Evolutionary conservation across 2,329 filamentous ascomycete species (phyloP).

Genomic region (Epichloe gansuensis): DNA sequence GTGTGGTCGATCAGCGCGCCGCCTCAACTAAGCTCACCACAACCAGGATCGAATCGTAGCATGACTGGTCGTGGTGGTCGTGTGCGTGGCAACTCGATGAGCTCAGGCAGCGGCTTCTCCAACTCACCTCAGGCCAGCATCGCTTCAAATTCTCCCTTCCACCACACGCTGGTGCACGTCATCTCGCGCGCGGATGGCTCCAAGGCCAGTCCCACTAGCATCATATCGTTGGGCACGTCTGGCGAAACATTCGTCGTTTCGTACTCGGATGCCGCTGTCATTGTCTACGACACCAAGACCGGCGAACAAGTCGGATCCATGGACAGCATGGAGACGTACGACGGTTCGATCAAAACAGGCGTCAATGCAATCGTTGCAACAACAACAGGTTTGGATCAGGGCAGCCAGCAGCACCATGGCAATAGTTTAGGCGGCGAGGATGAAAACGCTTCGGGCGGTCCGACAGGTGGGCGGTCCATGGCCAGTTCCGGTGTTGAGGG

Average conservation of each 20-base stretch:
- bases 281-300: conserved; percentile 85
- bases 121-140: conserved; percentile 81
- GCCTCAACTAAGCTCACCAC: conserved; percentile 72
- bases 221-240: conserved; percentile 70
- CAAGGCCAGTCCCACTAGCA: conserved; percentile 74
- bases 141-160: conserved; percentile 75
- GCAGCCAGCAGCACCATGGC: conserved; percentile 39
- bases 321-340: conserved; percentile 89
- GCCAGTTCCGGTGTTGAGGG: conserved; percentile 71
- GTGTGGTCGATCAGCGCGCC: conserved; percentile 92
- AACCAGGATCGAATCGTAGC: conserved; percentile 52
- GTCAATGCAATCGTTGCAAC: conserved; percentile 89
- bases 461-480: conserved; percentile 56
- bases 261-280: conserved; percentile 78
- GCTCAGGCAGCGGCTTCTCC: conserved; percentile 83
- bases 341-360: conserved; percentile 64
- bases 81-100: conserved; percentile 82
- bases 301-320: conserved; percentile 87
- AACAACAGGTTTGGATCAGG: conserved; percentile 67
- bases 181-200: conserved; percentile 58
- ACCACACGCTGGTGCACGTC: conserved; percentile 77
- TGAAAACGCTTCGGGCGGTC: conserved; percentile 52
- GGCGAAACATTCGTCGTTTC: conserved; percentile 89
- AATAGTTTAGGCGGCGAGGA: conserved; percentile 60
- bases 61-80: conserved; percentile 51